These are phyloP conservation scores for Starmerella stellata DNA, from an alignment of 805 yeast genomes.

Conservation along the genomic window DNA sequence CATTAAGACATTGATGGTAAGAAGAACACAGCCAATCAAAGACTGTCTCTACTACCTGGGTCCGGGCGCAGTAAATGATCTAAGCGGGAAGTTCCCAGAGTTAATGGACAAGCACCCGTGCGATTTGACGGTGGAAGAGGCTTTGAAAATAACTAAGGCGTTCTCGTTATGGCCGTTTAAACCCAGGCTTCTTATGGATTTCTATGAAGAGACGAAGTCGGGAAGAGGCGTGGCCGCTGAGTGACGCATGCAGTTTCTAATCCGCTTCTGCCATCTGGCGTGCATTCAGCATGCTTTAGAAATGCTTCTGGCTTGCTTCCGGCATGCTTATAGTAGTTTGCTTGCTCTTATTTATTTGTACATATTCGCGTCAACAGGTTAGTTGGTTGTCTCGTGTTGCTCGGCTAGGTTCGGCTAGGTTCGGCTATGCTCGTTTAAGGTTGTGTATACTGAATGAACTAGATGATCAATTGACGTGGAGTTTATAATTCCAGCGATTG, in stretches of 20 bases:
- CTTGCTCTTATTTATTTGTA: not conserved
- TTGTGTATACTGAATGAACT: too few species aligned
- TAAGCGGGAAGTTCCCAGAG: conserved; percentile 22
- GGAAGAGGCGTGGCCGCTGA: too few species aligned
- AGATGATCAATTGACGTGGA: too few species aligned
- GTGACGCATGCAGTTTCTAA: too few species aligned
- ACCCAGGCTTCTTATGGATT: conserved; percentile 35
- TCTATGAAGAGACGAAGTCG: conserved; percentile 24
- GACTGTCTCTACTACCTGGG: conserved; percentile 43
- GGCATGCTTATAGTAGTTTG: not conserved
- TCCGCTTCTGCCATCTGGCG: not conserved
- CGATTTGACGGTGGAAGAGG: conserved; percentile 39
- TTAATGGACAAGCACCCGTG: conserved; percentile 31
- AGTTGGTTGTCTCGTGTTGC: too few species aligned
- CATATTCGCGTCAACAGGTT: not conserved
- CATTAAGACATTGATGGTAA: conserved; percentile 39
- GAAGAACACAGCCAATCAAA: conserved; percentile 28
- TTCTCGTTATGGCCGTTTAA: conserved; percentile 75
- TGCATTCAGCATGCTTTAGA: not conserved
- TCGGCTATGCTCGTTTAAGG: too few species aligned
- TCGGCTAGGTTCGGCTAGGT: too few species aligned
- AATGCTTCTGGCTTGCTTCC: not conserved
- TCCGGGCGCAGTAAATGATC: conserved; percentile 48
- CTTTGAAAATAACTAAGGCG: conserved; percentile 31
- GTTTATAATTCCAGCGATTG: too few species aligned